These are phyloP conservation scores for Lactarius sp. DNA, from an alignment of 768 basidiomycete species.

Conservation along the genomic window DNA sequence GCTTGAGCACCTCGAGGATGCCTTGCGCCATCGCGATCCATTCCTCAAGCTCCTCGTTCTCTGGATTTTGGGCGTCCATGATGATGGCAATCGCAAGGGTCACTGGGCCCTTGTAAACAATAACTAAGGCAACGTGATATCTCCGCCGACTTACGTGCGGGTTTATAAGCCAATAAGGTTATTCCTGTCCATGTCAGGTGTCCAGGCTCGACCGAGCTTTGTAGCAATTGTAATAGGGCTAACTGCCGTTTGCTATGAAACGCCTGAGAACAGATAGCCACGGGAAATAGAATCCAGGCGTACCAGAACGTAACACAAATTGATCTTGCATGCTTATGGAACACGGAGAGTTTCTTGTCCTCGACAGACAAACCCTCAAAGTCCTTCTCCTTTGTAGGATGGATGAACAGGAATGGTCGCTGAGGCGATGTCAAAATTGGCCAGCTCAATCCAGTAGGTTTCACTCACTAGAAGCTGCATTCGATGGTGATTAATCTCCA, in stretches of 20 bases:
- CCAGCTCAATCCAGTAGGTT: not conserved
- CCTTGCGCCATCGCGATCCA: conserved; percentile 27
- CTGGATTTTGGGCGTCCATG: conserved; percentile 26
- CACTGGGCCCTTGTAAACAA: conserved; percentile 19
- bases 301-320: conserved; percentile 23
- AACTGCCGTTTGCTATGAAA: conserved; percentile 26
- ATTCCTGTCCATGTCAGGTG: conserved; percentile 20
- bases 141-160: conserved; percentile 24
- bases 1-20: conserved; percentile 15
- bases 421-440: conserved; percentile 1
- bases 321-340: conserved; percentile 20
- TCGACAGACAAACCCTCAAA: conserved; percentile 7
- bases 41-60: conserved; percentile 29
- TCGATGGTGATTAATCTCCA: conserved; percentile 18
- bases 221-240: conserved; percentile 19
- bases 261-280: not conserved
- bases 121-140: not conserved
- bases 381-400: conserved; percentile 19
- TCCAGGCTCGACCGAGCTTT: conserved; percentile 7
- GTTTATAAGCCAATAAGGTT: conserved; percentile 17
- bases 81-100: conserved; percentile 28
- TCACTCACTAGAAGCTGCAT: conserved; percentile 20
- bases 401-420: conserved; percentile 26
- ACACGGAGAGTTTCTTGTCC: conserved; percentile 19
- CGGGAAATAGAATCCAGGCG: not conserved